phyloP scores from a whole-genome alignment of 169 alveolate species.

The Blepharisma undulans region DNA sequence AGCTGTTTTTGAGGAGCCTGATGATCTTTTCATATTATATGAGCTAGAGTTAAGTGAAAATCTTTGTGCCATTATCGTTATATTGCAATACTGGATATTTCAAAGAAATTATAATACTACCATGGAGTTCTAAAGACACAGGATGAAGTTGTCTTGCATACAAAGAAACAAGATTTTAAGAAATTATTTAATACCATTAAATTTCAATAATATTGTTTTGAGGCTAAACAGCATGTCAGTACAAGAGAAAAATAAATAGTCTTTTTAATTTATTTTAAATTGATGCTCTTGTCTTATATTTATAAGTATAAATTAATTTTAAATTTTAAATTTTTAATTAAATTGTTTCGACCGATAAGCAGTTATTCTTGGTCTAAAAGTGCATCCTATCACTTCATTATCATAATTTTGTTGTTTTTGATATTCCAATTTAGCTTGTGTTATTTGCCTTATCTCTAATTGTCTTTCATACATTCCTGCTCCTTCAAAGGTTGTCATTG shows the following conservation, averaged over 20 bases:
- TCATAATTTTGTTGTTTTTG: not conserved
- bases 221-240: not conserved
- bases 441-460: not conserved
- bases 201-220: not conserved
- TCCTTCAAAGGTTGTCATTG: not conserved
- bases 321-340: too few species aligned
- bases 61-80: not conserved
- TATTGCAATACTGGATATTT: not conserved
- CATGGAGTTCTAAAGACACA: not conserved
- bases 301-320: too few species aligned
- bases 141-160: not conserved
- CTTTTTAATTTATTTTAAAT: not conserved
- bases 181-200: not conserved
- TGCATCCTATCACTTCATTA: not conserved
- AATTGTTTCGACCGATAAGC: not conserved
- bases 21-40: not conserved
- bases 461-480: not conserved
- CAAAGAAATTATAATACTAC: too few species aligned
- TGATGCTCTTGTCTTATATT: not conserved
- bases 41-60: not conserved
- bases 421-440: not conserved
- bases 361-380: not conserved
- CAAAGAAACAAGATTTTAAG: not conserved
- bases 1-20: not conserved
- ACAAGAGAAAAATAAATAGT: not conserved